Base-by-base conservation (phyloP, 306 rosid genomes). In the Cicer chorassanicum region DNA sequence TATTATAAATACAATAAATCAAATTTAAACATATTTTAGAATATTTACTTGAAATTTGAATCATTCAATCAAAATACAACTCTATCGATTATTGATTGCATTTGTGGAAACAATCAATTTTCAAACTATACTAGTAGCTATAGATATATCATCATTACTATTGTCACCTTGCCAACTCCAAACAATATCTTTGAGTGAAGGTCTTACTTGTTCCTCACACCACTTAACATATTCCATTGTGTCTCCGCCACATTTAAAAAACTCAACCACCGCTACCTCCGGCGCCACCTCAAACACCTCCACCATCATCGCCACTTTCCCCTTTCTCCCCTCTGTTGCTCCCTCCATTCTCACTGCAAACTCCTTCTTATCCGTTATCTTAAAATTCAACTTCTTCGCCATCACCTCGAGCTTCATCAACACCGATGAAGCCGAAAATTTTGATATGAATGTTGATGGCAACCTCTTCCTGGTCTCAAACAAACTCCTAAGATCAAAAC, bases 101-200 rank as follows among this genome's bases (percentile, higher is more conserved):
- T 19, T 19, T 19, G 21, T 16, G 1, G 1, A 1, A 9, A 8
- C 1, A 19, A 49, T 5, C 8, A 49, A 1, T 1, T 8, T 9
- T 8, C 12, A 54, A 18, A 54, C 13, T 54, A 18, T 8, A 54
- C 34, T 6, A 51, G 4, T 15, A 5, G 3, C 9, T 51, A 15
- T 3, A 55, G 63, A 9, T 5, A 19, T 56, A 12, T 56, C 10
- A 56, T 56, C 39, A 5, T 56, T 21, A 56, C 5, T 53, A 50
- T 7, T 7, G 6, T 90, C 92, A 34, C 96, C 98, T 60, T 90
- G 98, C 96, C 98, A 92, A n/a, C 87, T 82, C 98, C 98, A 92
- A 59, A 92, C 94, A 18, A 92, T 84, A 89, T 92, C 98, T 59
- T 90, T 83, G 10, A 90, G 82, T 0, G 96, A 89, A n/a, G 98